phyloP scores from a whole-genome alignment of 257 asterid genomes.

The Gentiana straminea region DNA sequence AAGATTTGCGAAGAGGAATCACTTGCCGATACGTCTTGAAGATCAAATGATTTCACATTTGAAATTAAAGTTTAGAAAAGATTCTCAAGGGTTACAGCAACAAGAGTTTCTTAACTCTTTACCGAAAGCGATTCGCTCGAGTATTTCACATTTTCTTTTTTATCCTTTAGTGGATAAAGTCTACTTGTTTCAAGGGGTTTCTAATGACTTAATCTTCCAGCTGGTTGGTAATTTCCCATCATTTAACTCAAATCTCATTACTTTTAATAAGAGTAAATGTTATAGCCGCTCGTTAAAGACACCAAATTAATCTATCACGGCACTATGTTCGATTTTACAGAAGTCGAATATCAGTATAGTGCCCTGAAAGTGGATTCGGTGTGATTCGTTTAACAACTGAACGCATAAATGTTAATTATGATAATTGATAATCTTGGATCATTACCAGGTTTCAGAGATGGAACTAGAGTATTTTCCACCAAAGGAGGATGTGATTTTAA shows the following conservation, averaged over 20 bases:
- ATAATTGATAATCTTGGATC: background rate
- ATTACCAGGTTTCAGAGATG: slow-evolving; percentile 35
- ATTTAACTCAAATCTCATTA: too few species aligned
- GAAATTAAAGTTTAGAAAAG: slow-evolving; percentile 26
- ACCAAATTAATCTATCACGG: too few species aligned
- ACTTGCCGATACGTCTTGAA: slow-evolving; percentile 23
- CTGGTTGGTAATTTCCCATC: background rate
- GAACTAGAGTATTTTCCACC: slow-evolving; percentile 44
- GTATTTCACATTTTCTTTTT: slow-evolving; percentile 28
- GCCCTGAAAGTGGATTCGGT: too few species aligned
- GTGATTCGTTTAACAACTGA: background rate
- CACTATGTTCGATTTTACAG: too few species aligned
- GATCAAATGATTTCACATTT: slow-evolving; percentile 35
- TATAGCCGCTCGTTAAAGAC: too few species aligned
- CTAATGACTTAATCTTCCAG: slow-evolving; percentile 3
- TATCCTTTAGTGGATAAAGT: slow-evolving; percentile 21
- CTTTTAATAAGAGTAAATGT: too few species aligned
- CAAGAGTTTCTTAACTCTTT: slow-evolving; percentile 28
- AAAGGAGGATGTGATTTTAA: slow-evolving; percentile 35
- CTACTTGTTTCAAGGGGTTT: slow-evolving; percentile 12
- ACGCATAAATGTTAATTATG: background rate
- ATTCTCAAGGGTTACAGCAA: slow-evolving; percentile 33
- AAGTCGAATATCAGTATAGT: too few species aligned
- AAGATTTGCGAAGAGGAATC: slow-evolving; percentile 28
- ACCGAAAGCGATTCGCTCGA: slow-evolving; percentile 34